Percentiles rank a stretch among this genome's conserved stretches.
phyloP scores from a whole-genome alignment of 805 yeast species.

The Ogataea nakhonphanomensis region DNA sequence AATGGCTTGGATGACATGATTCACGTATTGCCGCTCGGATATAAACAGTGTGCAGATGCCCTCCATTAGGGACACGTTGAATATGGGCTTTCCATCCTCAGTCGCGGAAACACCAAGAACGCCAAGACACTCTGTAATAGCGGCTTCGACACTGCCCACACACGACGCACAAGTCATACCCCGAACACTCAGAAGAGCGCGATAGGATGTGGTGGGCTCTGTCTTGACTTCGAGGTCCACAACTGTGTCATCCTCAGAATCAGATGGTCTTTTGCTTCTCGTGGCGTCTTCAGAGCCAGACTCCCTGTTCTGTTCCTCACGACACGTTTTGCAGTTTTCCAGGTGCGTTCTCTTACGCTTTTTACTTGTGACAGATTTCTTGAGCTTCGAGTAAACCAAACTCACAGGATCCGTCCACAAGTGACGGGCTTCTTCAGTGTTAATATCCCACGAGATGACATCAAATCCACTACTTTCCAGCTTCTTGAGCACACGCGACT shows the following conservation, averaged over 20 bases:
- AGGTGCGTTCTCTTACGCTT: constrained; percentile 33
- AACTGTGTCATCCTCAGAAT: constrained; percentile 21
- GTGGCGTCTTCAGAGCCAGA: constrained; percentile 1
- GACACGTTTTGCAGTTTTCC: constrained; percentile 41
- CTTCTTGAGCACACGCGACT: constrained; percentile 27
- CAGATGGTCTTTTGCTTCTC: constrained; percentile 8
- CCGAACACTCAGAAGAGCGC: constrained; percentile 53
- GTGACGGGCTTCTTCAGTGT: constrained; percentile 7
- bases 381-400: constrained; percentile 14
- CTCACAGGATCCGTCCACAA: constrained; percentile 17
- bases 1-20: constrained; percentile 45
- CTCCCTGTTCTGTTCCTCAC: constrained; percentile 22
- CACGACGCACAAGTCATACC: constrained; percentile 75
- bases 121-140: constrained; percentile 32
- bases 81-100: constrained; percentile 13
- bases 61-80: constrained; percentile 37
- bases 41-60: constrained; percentile 53
- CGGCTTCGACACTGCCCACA: constrained; percentile 40
- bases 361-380: constrained; percentile 6
- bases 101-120: constrained; percentile 15
- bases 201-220: constrained; percentile 28
- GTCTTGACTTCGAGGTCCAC: constrained; percentile 26
- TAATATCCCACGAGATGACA: constrained; percentile 22
- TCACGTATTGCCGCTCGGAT: constrained; percentile 48
- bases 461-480: constrained; percentile 39